Percentiles rank a stretch among this genome's conserved stretches.
phyloP scores from a whole-genome alignment of 805 yeast species.

The Millerozyma acaciae region DNA sequence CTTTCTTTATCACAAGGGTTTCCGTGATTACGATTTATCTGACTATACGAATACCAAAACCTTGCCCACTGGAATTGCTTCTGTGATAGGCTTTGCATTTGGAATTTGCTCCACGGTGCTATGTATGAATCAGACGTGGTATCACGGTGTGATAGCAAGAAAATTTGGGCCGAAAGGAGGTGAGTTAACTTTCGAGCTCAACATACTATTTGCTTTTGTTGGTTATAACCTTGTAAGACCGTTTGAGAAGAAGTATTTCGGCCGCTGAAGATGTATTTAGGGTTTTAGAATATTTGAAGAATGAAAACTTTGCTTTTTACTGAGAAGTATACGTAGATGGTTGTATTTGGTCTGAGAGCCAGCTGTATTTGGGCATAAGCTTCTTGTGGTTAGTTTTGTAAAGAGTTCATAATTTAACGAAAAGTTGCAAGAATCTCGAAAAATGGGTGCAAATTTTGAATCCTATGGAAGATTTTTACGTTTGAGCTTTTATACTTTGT shows the following conservation, averaged over 20 bases:
- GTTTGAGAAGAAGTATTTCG: constrained; percentile 26
- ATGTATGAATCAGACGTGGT: constrained; percentile 33
- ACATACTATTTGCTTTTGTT: constrained; percentile 24
- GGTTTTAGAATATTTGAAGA: background rate
- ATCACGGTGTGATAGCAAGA: constrained; percentile 26
- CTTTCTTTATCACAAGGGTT: constrained; percentile 23
- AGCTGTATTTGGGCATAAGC: no score
- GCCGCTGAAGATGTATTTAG: constrained; percentile 13
- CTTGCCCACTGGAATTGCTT: constrained; percentile 29
- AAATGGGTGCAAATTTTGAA: no score
- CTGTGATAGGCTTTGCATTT: constrained; percentile 23
- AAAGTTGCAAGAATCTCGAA: no score
- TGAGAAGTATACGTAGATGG: no score
- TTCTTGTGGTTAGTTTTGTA: no score
- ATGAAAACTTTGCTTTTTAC: background rate
- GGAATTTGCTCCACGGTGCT: constrained; percentile 31
- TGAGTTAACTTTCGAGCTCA: constrained; percentile 29
- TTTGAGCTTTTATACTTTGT: no score
- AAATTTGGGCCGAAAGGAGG: constrained; percentile 22
- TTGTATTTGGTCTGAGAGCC: no score
- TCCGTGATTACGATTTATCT: constrained; percentile 21
- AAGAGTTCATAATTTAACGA: no score
- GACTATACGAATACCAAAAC: constrained; percentile 20
- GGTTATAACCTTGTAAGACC: constrained; percentile 26
- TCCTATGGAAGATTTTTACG: no score